Evolutionary conservation across 345 rosid species (phyloP).

Genomic region (Viola odorata): DNA sequence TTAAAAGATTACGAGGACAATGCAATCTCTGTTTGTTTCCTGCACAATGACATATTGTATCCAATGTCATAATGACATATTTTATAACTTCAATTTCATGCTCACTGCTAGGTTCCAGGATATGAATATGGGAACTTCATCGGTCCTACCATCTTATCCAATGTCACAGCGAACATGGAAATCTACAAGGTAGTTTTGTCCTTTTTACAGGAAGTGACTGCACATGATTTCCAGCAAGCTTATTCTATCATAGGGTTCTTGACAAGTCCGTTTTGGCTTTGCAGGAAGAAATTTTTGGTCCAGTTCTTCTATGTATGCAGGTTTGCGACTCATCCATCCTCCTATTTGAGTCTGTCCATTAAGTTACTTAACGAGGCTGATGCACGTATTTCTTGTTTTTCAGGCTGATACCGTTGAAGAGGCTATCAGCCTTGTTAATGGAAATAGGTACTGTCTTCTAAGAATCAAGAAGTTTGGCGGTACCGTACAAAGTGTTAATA

Average conservation of each 20-base stretch:
- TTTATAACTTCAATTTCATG: conserved; percentile 1
- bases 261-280: conserved; percentile 4
- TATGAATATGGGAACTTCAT: conserved; percentile 56
- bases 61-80: neutral
- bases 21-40: no score
- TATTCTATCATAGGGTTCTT: conserved; percentile 1
- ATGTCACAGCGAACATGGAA: conserved; percentile 50
- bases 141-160: conserved; percentile 56
- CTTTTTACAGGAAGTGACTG: conserved; percentile 1
- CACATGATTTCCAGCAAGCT: conserved; percentile 1
- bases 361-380: no score
- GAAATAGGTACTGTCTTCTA: conserved; percentile 38
- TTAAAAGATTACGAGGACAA: no score
- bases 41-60: no score
- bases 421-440: conserved; percentile 50
- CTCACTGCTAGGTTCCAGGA: conserved; percentile 42
- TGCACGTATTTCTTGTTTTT: conserved; percentile 2
- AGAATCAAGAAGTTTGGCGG: neutral
- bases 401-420: conserved; percentile 48
- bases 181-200: conserved; percentile 47
- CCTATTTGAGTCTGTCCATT: neutral
- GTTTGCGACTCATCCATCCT: conserved; percentile 20
- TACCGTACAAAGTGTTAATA: neutral
- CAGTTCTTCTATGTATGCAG: conserved; percentile 56
- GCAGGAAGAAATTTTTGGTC: conserved; percentile 54